Base-by-base conservation (phyloP, 1,139 yeast species). In the Torulaspora globosa region DNA sequence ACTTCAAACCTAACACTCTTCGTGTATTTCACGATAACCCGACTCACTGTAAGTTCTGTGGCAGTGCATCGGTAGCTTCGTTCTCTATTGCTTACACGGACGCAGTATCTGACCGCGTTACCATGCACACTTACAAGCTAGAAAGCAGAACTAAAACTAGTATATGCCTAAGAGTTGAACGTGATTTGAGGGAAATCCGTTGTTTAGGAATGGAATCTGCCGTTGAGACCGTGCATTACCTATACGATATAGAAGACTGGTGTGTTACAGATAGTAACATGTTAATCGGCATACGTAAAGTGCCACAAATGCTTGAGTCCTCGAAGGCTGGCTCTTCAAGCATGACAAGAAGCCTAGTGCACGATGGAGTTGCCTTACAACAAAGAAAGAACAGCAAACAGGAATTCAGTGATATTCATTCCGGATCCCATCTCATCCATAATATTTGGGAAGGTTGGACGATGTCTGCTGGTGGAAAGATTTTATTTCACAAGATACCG, bases 151-250 rank as follows among this genome's bases (percentile, higher is more conserved):
- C 95, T 3, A 84, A 85, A 57, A 84, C 79, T 51, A 82, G 79
- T 56, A 88, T 88, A 39, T 88, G 96, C 66, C 68, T 87, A 46
- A 79, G 96, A 67, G 95, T 85, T 31, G 96, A 88, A 66, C 82
- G 96, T 75, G 96, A 88, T 67, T 88, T 92, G 1, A 75, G 95
- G 59, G 96, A 88, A 69, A 85, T 87, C 36, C 76, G 96, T 69
- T 88, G 96, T 67, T 72, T 84, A 36, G 96, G 96, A 34, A 84
- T 87, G 59, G 86, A 80, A 50, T 80, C 84, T 0, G 88, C 81
- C 2, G 72, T 76, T 16, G 95, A 87, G 58, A 79, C 79, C 46
- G 84, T 79, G 52, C 78, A 79, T 63, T 82, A 87, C 81, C 34
- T 79, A 44, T 73, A 75, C 35, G 68, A 77, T 48, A 79, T 85